Evolutionary conservation across 148 eudicot species (phyloP), one percentile per base, ranked within the genome.

Genomic region (Dysphania ambrosioides): DNA sequence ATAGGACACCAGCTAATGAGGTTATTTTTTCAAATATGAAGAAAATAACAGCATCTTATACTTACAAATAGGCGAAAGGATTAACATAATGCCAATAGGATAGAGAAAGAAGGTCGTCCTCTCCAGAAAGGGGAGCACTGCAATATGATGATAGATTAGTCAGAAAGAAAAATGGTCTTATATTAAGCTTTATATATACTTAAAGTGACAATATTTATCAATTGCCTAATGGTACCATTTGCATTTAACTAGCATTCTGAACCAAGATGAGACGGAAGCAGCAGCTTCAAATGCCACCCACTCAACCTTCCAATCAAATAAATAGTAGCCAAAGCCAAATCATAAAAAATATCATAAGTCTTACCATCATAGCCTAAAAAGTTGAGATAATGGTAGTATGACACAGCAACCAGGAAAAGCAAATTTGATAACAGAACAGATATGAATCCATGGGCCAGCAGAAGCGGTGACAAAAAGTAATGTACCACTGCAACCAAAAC

Each of bases 71-170:
- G 99, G 99, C 74, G 94, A 87, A 74, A 95, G 96, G 82, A 95
- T 82, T 77, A 95, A 79, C 38, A 83, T 87, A 70, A 92, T 16
- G 80, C 99, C 97, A 62, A 95, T 95, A 49, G 99, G 99, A 79
- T 92, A 95, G 72, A 92, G 87, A 84, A 92, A 95, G 79, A 95
- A 88, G 23, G 97, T 92, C 36, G 99, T 95, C 79, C 86, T 86
- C 86, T 92, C 99, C 83, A 95, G 77, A 83, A 95, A 92, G n/a
- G 99, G 99, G 70, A 95, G 82, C 75, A 92, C 99, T 95, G 94
- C 88, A 86, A n/a, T 68, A 80, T 5, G 56, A 36, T 23, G 35
- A 68, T 10, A 49, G 34, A 58, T 59, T 36, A 68, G 66, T 72
- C 56, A 75, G 29, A 69, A 53, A 68, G 36, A 35, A 63, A 12